These are phyloP conservation scores for Pleurotus djamor DNA, from an alignment of 768 basidiomycete genomes.

Conservation along the genomic window DNA sequence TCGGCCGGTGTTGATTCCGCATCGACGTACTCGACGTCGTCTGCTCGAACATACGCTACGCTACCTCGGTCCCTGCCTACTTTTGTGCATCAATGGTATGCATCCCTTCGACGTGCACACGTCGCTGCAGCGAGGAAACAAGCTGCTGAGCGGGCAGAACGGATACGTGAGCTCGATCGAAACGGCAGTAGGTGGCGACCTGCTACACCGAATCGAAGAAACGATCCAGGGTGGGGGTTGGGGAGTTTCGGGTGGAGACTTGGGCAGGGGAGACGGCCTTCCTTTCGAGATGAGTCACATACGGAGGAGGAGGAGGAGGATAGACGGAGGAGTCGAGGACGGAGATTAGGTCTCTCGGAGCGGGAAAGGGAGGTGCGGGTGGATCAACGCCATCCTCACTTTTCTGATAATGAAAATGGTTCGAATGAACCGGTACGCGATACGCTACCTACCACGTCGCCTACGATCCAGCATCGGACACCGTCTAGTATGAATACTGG, in stretches of 20 bases:
- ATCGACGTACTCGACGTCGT: slow-evolving; percentile 13
- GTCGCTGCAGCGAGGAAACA: slow-evolving; percentile 67
- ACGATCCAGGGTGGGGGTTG: slow-evolving; percentile 62
- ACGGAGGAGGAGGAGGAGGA: slow-evolving; percentile 11
- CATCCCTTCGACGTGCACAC: slow-evolving; percentile 67
- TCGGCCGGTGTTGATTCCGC: slow-evolving; percentile 7
- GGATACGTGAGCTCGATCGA: slow-evolving; percentile 61
- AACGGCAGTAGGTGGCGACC: slow-evolving; percentile 14
- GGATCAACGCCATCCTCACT: neutral
- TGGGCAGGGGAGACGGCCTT: slow-evolving; percentile 12
- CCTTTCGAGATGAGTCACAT: neutral
- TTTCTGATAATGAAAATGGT: slow-evolving; percentile 9
- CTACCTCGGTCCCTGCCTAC: slow-evolving; percentile 36
- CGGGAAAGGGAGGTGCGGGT: slow-evolving; percentile 17
- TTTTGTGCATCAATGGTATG: slow-evolving; percentile 52
- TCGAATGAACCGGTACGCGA: slow-evolving; percentile 13
- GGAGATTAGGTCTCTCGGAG: slow-evolving; percentile 12
- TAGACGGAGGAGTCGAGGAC: slow-evolving; percentile 11
- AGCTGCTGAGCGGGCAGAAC: slow-evolving; percentile 63
- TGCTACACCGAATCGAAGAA: slow-evolving; percentile 21
- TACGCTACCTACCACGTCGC: neutral
- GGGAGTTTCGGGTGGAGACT: slow-evolving; percentile 58
- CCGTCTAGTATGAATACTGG: neutral
- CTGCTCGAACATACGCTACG: slow-evolving; percentile 10
- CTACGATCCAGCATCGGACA: neutral